phyloP scores from a whole-genome alignment of 441 rosid species.

The Gossypium schwendimanii region DNA sequence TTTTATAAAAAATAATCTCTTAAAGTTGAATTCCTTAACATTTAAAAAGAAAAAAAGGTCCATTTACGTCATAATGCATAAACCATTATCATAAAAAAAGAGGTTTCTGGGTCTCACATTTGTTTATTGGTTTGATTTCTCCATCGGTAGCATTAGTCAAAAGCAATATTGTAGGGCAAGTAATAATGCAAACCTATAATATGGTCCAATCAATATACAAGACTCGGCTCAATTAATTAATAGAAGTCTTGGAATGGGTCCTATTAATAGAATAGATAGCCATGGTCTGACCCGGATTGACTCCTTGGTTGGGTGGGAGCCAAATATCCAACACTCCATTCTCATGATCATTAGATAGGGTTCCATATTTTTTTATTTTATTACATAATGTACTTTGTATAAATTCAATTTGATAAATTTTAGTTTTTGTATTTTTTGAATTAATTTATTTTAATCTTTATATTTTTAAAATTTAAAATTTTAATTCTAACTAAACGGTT shows the following conservation, averaged over 20 bases:
- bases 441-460: no score
- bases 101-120: neutral
- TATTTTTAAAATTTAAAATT: no score
- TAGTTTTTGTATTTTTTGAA: no score
- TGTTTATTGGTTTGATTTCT: neutral
- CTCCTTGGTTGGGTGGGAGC: neutral
- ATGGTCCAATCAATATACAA: conserved; percentile 18
- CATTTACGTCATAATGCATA: neutral
- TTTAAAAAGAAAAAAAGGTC: no score
- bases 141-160: neutral
- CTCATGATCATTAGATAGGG: neutral
- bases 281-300: neutral
- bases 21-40: no score
- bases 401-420: neutral
- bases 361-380: neutral
- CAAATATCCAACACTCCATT: neutral
- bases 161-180: conserved; percentile 23
- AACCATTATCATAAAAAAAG: neutral
- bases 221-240: neutral
- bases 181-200: conserved; percentile 18
- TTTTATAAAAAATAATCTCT: no score
- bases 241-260: conserved; percentile 20
- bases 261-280: neutral
- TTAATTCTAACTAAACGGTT: no score
- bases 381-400: no score